Conservation (phyloP, 768 basidiomycete genomes). For the Phlebiopsis flavidoalba region DNA sequence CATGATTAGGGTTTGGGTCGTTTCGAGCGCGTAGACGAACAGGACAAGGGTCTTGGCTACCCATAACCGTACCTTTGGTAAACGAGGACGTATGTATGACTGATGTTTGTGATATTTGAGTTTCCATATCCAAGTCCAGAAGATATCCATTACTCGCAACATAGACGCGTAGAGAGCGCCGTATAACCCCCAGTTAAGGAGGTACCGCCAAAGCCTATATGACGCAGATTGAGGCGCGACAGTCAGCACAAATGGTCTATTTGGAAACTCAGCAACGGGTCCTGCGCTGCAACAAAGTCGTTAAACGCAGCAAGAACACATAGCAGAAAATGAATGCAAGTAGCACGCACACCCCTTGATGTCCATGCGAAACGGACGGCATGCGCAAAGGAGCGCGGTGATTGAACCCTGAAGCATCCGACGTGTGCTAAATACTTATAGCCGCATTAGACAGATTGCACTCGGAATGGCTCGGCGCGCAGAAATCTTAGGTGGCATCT, state of each 20-base stretch:
- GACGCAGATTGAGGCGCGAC: neutral
- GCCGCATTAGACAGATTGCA: no score
- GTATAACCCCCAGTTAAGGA: constrained; percentile 24
- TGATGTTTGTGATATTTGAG: neutral
- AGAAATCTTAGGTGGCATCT: no score
- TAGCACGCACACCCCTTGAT: no score
- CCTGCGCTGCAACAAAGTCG: neutral
- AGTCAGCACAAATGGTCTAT: no score
- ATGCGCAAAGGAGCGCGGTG: no score
- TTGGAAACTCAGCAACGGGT: no score
- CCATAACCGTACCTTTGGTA: constrained; percentile 1
- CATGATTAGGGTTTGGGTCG: constrained; percentile 13
- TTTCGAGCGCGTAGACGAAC: constrained; percentile 4
- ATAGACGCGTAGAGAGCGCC: constrained; percentile 13
- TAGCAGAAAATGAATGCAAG: no score
- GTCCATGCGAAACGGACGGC: no score
- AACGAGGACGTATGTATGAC: constrained; percentile 12
- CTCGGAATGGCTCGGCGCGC: no score
- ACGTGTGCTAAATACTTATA: no score
- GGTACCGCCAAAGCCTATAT: constrained; percentile 10
- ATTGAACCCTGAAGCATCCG: no score
- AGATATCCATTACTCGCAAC: neutral
- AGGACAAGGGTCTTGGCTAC: constrained; percentile 11
- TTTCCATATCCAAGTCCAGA: neutral
- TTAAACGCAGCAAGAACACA: neutral